A percentile compares a stretch with the other conserved stretches of the same genome.
Evolutionary conservation across 1,284 basidiomycete species (phyloP).

Genomic region (Ceratobasidium sp.): DNA sequence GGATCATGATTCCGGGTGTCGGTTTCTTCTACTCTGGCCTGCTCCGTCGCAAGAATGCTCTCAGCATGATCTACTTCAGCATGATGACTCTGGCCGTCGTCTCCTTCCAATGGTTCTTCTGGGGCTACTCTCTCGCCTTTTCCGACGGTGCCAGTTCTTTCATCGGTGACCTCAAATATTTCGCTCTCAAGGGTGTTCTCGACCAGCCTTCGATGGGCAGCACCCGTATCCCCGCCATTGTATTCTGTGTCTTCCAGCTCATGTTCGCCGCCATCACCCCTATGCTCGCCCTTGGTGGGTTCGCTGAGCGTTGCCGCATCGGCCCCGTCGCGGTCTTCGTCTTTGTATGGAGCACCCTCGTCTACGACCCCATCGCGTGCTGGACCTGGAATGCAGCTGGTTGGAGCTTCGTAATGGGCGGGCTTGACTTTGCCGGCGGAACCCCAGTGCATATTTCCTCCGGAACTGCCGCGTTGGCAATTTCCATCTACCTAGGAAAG

Average conservation of each 20-base stretch:
- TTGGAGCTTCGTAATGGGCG: conserved; percentile 85
- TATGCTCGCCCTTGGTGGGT: conserved; percentile 87
- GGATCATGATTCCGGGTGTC: conserved; percentile 68
- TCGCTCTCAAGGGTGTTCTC: conserved; percentile 86
- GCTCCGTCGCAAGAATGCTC: conserved; percentile 67
- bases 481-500: conserved; percentile 86
- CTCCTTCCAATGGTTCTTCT: conserved; percentile 59
- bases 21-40: conserved; percentile 70
- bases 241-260: conserved; percentile 90
- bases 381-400: conserved; percentile 95
- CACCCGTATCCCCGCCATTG: conserved; percentile 79
- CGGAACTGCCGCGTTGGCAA: conserved; percentile 91
- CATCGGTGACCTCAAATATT: conserved; percentile 65
- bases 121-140: conserved; percentile 60
- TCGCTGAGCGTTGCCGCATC: conserved; percentile 90
- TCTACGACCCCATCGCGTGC: conserved; percentile 93
- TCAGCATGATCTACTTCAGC: conserved; percentile 68
- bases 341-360: conserved; percentile 92
- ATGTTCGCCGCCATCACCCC: conserved; percentile 89
- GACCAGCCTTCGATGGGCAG: conserved; percentile 82
- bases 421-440: conserved; percentile 93
- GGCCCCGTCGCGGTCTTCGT: conserved; percentile 90
- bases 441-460: conserved; percentile 95
- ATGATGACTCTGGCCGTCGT: conserved; percentile 64
- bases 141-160: conserved; percentile 52